Evolutionary conservation across 306 rosid species (phyloP), one percentile per base, ranked within the genome.

Genomic region (Rubus parviflorus): DNA sequence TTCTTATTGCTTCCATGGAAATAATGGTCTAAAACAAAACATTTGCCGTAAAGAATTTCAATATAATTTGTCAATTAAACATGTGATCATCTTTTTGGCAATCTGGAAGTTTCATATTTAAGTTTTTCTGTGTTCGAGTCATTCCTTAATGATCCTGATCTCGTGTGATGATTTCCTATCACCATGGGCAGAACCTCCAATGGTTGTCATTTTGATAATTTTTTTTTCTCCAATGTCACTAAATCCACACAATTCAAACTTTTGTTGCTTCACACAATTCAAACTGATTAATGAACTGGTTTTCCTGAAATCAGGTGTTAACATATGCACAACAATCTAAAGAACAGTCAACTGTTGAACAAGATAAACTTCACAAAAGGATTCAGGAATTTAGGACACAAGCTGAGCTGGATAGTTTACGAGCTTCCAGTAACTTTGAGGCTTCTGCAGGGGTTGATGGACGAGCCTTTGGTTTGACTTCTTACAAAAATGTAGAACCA

Each of bases 361-460:
- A 92, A 92, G 99, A 92, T 79, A 92, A 86, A 92, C 99, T 95
- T 85, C 97, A 94, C 81, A 90, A 91, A 82, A 85, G 99, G 86
- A 95, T 95, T 79, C 99, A 92, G 86, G 98, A 95, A 82, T 95
- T 85, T 77, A 85, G 99, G 82, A 91, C 96, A 72, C 99, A 92
- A 80, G 89, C 96, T 19, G 93, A 95, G 89, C 79, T 95, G 81
- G 93, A 92, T 73, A 87, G 72, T 64, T 51, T 77, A 65, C 88
- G 75, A 80, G 93, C 87, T 83, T 89, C 92, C 63, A 86, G 83
- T 73, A 86, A 87, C 38, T 14, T 88, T 54, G 93, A 88, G 73
- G 78, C 88, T 64, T 68, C 88, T 72, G 65, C 73, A 53, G 77
- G 75, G 73, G 80, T 81, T 81, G 93, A 90, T 81, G 88, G 86